Evolutionary conservation across 441 rosid species (phyloP), one percentile per base, ranked within the genome.

Genomic region (Aquilaria agallochum): DNA sequence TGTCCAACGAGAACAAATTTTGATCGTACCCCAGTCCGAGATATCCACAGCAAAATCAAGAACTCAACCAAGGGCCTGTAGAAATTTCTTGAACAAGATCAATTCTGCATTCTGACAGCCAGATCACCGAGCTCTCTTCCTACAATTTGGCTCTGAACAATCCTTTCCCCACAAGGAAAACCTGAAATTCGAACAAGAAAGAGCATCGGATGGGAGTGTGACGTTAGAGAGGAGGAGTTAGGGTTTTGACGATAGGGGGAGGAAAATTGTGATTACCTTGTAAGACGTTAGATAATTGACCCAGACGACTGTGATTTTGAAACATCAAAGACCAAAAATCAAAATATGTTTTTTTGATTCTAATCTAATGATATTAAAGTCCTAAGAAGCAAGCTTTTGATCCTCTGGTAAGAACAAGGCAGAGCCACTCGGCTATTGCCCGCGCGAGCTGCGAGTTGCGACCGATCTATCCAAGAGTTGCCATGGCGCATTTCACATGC

Each of bases 1-100:
- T 5, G 27, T 5, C n/a, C 50, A 74, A 65, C 51, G 62, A 73
- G 40, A 66, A 51, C 13, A 63, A 64, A 67, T 66, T 65, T 61
- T 69, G 74, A 75, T 75, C 55, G 50, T 66, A 58, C 65, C 72
- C 77, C 82, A 64, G 65, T 53, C 71, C 77, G 74, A 68, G 66
- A 68, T 20, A 74, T 42, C 58, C 58, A 59, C 60, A 5, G 13
- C n/a, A 47, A 9, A 60, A 45, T 53, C 64, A 68, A 68, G 60
- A 69, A 69, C 56, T 32, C 71, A 58, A 20, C 58, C 69, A 66
- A 53, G 64, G 66, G 59, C 58, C 65, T 44, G 46, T 56, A 50
- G 73, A 65, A 71, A 10, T 53, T 62, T 64, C 57, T 60, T 48
- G 47, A 15, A 59, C 69, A 45, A 59, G 47, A 74, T 73, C 31